A percentile compares a stretch with the other conserved stretches of the same genome.
Conservation (phyloP, 768 basidiomycete species). For the Boletus barrowsii region DNA sequence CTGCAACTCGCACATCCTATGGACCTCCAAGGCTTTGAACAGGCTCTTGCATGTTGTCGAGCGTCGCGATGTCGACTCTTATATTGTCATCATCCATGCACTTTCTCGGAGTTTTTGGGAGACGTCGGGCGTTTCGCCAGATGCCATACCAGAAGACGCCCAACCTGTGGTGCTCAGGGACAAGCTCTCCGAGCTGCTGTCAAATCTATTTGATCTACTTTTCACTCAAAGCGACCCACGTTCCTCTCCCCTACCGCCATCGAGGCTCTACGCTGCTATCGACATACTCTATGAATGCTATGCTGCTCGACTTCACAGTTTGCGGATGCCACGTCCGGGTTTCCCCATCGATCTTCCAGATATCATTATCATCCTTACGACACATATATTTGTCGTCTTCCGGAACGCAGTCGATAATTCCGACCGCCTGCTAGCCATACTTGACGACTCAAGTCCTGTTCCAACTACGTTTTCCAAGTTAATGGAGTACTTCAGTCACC, state of each 20-base stretch:
- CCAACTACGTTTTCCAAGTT: conserved; percentile 32
- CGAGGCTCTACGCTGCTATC: conserved; percentile 13
- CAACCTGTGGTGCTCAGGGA: conserved; percentile 9
- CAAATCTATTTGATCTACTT: conserved; percentile 22
- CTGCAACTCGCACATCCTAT: conserved; percentile 36
- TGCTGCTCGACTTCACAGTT: conserved; percentile 17
- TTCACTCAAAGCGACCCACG: conserved; percentile 3
- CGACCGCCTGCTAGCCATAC: conserved; percentile 20
- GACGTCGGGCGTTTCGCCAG: not conserved
- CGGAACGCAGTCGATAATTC: conserved; percentile 4
- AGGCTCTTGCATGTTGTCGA: conserved; percentile 35
- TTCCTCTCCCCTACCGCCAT: not conserved
- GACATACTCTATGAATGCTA: conserved; percentile 29
- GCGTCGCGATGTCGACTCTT: conserved; percentile 31
- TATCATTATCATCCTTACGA: conserved; percentile 20
- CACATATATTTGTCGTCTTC: conserved; percentile 17
- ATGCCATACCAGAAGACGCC: not conserved
- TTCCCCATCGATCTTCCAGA: conserved; percentile 23
- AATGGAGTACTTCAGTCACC: conserved; percentile 20
- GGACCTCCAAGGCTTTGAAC: conserved; percentile 43
- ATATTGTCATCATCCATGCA: conserved; percentile 29
- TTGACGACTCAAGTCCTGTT: conserved; percentile 28
- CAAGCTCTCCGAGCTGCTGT: conserved; percentile 22
- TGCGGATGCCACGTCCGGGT: conserved; percentile 4
- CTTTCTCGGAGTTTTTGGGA: conserved; percentile 25